Base-by-base conservation (phyloP, 495 filamentous ascomycete species). In the Echria macrotheca region DNA sequence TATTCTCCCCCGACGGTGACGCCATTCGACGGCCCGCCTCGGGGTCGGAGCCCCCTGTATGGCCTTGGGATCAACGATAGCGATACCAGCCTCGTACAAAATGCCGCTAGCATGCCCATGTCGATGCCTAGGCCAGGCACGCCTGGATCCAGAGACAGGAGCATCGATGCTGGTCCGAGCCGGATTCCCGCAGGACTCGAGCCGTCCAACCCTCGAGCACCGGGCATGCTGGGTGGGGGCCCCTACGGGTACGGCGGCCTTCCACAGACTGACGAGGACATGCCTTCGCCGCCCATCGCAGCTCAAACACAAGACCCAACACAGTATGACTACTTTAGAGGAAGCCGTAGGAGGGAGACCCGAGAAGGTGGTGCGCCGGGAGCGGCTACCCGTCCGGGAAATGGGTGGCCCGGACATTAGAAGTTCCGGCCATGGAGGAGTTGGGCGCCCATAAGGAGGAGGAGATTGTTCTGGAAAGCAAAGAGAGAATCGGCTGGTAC, bases 241-340 rank as follows among this genome's bases (percentile, higher is more conserved):
- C 74, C 75, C 11, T 58, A 68, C 31, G 76, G 77, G 6, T 80
- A 80, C 52, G 73, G 74, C 9, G 66, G 66, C 14, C 47, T 80
- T 26, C 74, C 77, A 5, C 77, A 80, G 49, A 53, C 55, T 0
- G 70, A 73, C 6, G 58, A 64, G 7, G 68, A 68, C 17, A 54
- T 65, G 50, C 59, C 59, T 26, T 64, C 50, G 59, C 60, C 57
- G 44, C 63, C 37, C 7, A n/a, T 44, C 25, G 42, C 43, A 14
- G 22, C 17, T 15, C 24, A 46, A 24, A 7, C 61, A n/a, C 50
- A 57, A 35, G 52, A 56, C 12, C 58, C 60, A 15, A 36, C 51
- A 39, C 58, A 61, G 50, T 69, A 67, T 43, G 64, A 69, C 47
- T 69, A 66, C 31, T 69, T 69, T 28, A 54, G 65, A 40, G 63